Conservation (phyloP, 2,329 filamentous ascomycete species). For the Fusarium marasasianum region DNA sequence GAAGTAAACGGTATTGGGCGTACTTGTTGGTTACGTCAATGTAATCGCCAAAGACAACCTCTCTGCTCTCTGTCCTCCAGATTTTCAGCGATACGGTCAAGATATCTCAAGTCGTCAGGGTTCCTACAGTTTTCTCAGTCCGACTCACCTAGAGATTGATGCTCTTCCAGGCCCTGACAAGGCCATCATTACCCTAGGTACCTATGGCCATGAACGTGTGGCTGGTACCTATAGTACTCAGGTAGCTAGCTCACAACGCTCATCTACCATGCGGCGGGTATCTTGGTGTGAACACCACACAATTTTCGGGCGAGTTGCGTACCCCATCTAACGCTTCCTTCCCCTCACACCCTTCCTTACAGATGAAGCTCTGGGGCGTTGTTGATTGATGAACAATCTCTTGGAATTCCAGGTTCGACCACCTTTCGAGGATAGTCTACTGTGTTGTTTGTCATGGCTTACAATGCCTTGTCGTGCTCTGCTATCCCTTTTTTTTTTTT, state of each 20-base stretch:
- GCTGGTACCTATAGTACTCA: conserved; percentile 1
- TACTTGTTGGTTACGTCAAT: conserved; percentile 2
- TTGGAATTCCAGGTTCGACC: conserved; percentile 1
- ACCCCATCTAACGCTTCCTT: conserved; percentile 30
- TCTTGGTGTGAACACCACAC: conserved; percentile 29
- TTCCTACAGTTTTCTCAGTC: not conserved
- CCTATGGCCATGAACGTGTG: conserved; percentile 6
- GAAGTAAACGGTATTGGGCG: not conserved
- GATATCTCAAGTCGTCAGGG: not conserved
- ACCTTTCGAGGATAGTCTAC: not conserved
- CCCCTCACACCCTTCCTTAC: conserved; percentile 14
- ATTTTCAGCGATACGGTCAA: not conserved
- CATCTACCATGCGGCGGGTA: conserved; percentile 16
- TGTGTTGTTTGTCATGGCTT: conserved; percentile 29
- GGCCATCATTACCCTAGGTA: not conserved
- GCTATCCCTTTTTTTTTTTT: conserved; percentile 4
- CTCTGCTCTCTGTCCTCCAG: not conserved
- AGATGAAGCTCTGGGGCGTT: conserved; percentile 4
- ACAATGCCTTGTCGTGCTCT: conserved; percentile 1
- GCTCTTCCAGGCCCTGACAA: not conserved
- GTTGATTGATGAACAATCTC: conserved; percentile 2
- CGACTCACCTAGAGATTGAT: not conserved
- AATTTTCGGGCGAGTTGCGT: conserved; percentile 19
- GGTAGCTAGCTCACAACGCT: not conserved
- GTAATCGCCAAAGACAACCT: not conserved